Evolutionary conservation across 805 yeast species (phyloP), one percentile per base, ranked within the genome.

Genomic region (Kodamaea restingae): DNA sequence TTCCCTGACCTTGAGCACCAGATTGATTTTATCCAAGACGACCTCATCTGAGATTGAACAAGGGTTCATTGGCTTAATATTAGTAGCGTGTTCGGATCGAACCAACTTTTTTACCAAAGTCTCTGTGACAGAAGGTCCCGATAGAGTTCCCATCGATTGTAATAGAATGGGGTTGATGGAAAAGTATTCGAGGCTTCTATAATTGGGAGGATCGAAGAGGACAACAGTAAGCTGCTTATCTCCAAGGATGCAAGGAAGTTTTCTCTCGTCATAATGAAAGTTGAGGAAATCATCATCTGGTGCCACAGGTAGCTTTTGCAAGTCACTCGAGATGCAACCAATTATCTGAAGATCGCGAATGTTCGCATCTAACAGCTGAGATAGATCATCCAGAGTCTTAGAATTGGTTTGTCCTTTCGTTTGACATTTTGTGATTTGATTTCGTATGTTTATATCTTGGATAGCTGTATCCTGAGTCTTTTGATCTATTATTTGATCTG

Each of bases 101-200:
- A 41, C 34, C 10, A 33, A 18, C 22, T 25, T 50, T 22, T 70
- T 41, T 31, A 56, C 58, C 12, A 41, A 44, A 9, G 48, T 38
- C 15, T 55, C 38, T 12, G 30, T 21, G 7, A 34, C 28, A 1
- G 43, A 15, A 6, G 40, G 22, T 10, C 21, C 29, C 21, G 28
- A 24, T 11, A 45, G 51, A 11, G 41, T 43, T 2, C 57, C 61
- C 48, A 71, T 69, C 3, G 74, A 70, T 46, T 81, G 82, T 7
- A 88, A 69, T 3, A 78, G 62, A 3, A 88, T 84, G 0, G 96
- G 95, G n/a, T 71, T 64, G 3, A 81, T 55, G 0, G 96, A 81
- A 47, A 78, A 83, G 55, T 84, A 87, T 48, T 88, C 95, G 69
- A 90, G 70, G 42, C 76, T 73, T 20, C 69, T 70, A 14, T 83